Percentiles rank a stretch among this genome's conserved stretches.
phyloP scores from a whole-genome alignment of 768 basidiomycete species.

The Lactifluus hygrophoroides region DNA sequence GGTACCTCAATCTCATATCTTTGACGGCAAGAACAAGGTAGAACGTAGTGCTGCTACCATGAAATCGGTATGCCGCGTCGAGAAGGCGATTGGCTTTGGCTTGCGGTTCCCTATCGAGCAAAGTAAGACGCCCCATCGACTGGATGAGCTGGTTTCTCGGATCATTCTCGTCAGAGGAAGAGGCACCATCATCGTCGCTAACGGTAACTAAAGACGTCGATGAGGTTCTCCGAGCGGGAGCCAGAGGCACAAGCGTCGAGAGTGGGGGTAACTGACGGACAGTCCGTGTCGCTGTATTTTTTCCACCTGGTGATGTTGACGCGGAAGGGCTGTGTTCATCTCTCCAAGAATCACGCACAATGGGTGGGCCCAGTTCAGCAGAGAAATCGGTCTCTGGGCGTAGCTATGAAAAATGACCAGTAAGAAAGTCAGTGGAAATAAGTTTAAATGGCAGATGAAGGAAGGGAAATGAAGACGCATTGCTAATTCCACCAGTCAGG shows the following conservation, averaged over 20 bases:
- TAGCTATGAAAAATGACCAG: slow-evolving; percentile 34
- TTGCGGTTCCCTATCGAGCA: slow-evolving; percentile 7
- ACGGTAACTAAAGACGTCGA: background rate
- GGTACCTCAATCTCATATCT: slow-evolving; percentile 3
- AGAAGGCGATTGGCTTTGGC: slow-evolving; percentile 15
- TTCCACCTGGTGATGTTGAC: background rate
- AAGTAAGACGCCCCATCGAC: slow-evolving; percentile 11
- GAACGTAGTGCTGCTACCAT: slow-evolving; percentile 15
- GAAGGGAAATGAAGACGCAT: too few relatives aligned
- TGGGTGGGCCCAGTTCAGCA: slow-evolving; percentile 50
- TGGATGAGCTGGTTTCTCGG: background rate
- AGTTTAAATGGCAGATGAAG: slow-evolving; percentile 1
- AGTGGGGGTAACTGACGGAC: slow-evolving; percentile 4
- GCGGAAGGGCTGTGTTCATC: slow-evolving; percentile 19
- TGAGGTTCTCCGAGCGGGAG: slow-evolving; percentile 1
- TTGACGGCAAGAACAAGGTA: slow-evolving; percentile 7
- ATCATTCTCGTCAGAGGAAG: slow-evolving; percentile 4
- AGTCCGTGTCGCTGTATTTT: background rate
- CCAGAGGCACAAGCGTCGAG: background rate
- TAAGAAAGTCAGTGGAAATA: background rate
- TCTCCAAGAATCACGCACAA: slow-evolving; percentile 61
- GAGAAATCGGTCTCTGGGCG: slow-evolving; percentile 55
- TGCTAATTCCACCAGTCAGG: too few relatives aligned
- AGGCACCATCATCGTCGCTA: background rate
- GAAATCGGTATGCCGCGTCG: slow-evolving; percentile 14